These are phyloP conservation scores for Pseudogymnoascus sp. DNA, from an alignment of 2,329 filamentous ascomycete species.

Conservation along the genomic window DNA sequence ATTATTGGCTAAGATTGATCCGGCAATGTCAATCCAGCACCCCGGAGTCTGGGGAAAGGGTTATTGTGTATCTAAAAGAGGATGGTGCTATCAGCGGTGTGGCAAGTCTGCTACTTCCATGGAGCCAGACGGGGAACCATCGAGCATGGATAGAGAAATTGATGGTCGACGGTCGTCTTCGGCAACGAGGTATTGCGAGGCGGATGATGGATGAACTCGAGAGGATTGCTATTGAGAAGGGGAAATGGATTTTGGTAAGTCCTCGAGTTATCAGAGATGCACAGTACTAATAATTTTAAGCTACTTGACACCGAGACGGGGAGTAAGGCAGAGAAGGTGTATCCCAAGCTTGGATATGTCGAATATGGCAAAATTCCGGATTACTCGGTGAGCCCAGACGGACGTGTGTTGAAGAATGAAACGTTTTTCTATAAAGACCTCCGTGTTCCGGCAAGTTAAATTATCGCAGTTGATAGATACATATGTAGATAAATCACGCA, in stretches of 20 bases:
- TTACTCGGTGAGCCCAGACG: conserved; percentile 42
- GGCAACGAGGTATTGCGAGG: conserved; percentile 44
- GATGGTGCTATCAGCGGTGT: conserved; percentile 44
- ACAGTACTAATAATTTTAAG: conserved; percentile 28
- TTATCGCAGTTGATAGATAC: background rate
- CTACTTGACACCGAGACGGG: conserved; percentile 46
- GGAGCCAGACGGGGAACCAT: conserved; percentile 48
- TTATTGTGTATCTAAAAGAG: conserved; percentile 43
- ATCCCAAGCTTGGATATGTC: conserved; percentile 48
- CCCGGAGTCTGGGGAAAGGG: conserved; percentile 38
- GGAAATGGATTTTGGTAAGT: conserved; percentile 47
- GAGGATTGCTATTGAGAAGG: conserved; percentile 41
- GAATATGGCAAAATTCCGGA: conserved; percentile 46
- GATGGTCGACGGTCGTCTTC: conserved; percentile 44
- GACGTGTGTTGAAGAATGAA: conserved; percentile 41
- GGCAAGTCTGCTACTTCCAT: conserved; percentile 46
- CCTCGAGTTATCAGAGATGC: background rate
- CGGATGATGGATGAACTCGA: conserved; percentile 48
- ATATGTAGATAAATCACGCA: background rate
- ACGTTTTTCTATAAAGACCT: conserved; percentile 55
- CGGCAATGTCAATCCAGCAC: conserved; percentile 41
- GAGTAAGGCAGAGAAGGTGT: conserved; percentile 46
- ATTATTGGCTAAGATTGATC: conserved; percentile 41
- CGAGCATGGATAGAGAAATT: conserved; percentile 50
- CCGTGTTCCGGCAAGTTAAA: background rate